These are phyloP conservation scores for Aspergillus clavatus DNA, from an alignment of 2,329 filamentous ascomycete genomes.

Conservation along the genomic window DNA sequence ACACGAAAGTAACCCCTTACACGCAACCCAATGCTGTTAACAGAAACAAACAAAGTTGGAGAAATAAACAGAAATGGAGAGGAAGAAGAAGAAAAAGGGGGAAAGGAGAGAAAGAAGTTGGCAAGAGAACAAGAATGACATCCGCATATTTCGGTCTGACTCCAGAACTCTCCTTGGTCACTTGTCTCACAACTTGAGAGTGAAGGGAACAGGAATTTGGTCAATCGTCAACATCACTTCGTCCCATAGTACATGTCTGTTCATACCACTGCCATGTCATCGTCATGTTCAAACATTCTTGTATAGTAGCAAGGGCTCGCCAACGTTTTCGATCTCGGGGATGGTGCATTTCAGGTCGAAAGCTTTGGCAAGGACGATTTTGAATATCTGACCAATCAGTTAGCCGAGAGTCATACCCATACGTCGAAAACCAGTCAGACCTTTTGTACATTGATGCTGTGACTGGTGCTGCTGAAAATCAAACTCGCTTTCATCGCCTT, in stretches of 20 bases:
- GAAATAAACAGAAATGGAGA: slow-evolving; percentile 14
- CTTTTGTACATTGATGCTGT: slow-evolving; percentile 99
- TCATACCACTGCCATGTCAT: slow-evolving; percentile 12
- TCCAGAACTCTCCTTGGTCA: slow-evolving; percentile 2
- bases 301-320: slow-evolving; percentile 91
- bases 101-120: slow-evolving; percentile 11
- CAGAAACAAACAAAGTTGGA: slow-evolving; percentile 9
- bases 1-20: slow-evolving; percentile 1
- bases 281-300: slow-evolving; percentile 46
- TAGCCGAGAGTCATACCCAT: slow-evolving; percentile 14
- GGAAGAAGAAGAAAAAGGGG: slow-evolving; percentile 10
- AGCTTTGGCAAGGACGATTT: slow-evolving; percentile 96
- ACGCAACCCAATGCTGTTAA: slow-evolving; percentile 9
- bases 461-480: slow-evolving; percentile 97
- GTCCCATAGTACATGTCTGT: slow-evolving; percentile 35
- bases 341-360: slow-evolving; percentile 99
- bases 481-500: slow-evolving; percentile 97
- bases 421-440: slow-evolving; percentile 46
- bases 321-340: slow-evolving; percentile 96
- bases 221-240: slow-evolving; percentile 33
- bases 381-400: slow-evolving; percentile 73
- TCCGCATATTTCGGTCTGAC: slow-evolving; percentile 6
- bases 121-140: slow-evolving; percentile 11
- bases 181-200: slow-evolving; percentile 5
- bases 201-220: slow-evolving; percentile 10